Conservation (phyloP, 495 filamentous ascomycete genomes). For the Penicillium riverlandense region DNA sequence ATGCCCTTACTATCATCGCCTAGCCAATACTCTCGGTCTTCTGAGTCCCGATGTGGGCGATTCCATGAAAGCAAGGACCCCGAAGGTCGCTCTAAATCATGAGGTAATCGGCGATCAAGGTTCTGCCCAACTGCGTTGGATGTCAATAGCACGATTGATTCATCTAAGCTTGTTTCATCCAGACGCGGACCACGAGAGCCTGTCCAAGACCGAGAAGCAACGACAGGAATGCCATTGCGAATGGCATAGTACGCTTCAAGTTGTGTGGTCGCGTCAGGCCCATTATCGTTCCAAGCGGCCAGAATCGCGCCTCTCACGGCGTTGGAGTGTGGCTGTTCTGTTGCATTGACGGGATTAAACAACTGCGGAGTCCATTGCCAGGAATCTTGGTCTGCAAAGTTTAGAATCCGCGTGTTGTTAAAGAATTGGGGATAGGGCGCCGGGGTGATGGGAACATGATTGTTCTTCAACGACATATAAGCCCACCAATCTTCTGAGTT, state of each 20-base stretch:
- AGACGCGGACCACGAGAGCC: conserved; percentile 31
- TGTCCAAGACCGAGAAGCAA: conserved; percentile 38
- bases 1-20: conserved; percentile 44
- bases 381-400: conserved; percentile 32
- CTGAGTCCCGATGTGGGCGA: neutral
- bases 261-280: conserved; percentile 49
- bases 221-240: conserved; percentile 42
- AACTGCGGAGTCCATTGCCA: conserved; percentile 47
- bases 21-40: conserved; percentile 1
- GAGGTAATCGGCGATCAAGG: conserved; percentile 31
- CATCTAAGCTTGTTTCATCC: conserved; percentile 11
- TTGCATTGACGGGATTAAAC: conserved; percentile 39
- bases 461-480: conserved; percentile 48
- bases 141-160: conserved; percentile 27
- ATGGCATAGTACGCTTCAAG: conserved; percentile 48
- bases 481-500: conserved; percentile 54
- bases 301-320: conserved; percentile 43
- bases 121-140: conserved; percentile 40
- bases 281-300: conserved; percentile 52
- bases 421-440: conserved; percentile 48
- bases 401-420: conserved; percentile 39
- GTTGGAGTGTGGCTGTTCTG: conserved; percentile 19
- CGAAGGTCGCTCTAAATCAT: neutral
- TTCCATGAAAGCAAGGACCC: conserved; percentile 6
- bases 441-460: conserved; percentile 46